These are phyloP conservation scores for Vitis cinerea DNA, from an alignment of 164 flowering plant species.

Conservation along the genomic window DNA sequence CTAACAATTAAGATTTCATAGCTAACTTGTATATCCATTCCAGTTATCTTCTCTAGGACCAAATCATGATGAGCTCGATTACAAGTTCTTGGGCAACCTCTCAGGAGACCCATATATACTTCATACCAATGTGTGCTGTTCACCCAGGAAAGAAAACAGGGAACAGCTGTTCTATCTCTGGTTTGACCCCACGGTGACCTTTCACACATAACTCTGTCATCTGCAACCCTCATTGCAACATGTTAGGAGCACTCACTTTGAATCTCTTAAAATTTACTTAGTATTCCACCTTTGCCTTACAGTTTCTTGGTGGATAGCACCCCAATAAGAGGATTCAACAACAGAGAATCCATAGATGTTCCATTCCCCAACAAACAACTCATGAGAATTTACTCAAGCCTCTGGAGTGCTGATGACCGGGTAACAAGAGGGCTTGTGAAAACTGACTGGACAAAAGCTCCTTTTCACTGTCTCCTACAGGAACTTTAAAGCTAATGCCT, in stretches of 20 bases:
- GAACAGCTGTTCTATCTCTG: constrained; percentile 37
- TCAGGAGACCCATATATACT: constrained; percentile 33
- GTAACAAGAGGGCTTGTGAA: constrained; percentile 35
- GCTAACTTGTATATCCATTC: too few relatives aligned
- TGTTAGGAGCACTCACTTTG: constrained; percentile 6
- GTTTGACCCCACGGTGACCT: constrained; percentile 36
- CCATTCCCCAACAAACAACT: constrained; percentile 42
- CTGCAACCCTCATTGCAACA: constrained; percentile 25
- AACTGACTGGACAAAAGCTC: constrained; percentile 39
- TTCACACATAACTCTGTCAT: constrained; percentile 34
- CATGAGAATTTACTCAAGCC: constrained; percentile 41
- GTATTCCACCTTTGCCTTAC: too few relatives aligned
- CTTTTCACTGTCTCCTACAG: constrained; percentile 40
- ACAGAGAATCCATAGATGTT: constrained; percentile 27
- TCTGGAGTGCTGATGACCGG: constrained; percentile 36
- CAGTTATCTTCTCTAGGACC: constrained; percentile 32
- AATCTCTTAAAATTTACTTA: not conserved
- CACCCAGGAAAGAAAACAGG: constrained; percentile 32
- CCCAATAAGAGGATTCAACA: constrained; percentile 42
- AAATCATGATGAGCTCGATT: constrained; percentile 35
- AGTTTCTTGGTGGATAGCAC: constrained; percentile 23
- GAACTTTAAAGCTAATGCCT: constrained; percentile 30
- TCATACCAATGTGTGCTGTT: constrained; percentile 27
- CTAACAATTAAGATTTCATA: too few relatives aligned
- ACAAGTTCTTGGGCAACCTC: constrained; percentile 38